A percentile compares a stretch with the other conserved stretches of the same genome.
These are phyloP conservation scores for Choiromyces venosus DNA, from an alignment of 495 filamentous ascomycete genomes.

Conservation along the genomic window DNA sequence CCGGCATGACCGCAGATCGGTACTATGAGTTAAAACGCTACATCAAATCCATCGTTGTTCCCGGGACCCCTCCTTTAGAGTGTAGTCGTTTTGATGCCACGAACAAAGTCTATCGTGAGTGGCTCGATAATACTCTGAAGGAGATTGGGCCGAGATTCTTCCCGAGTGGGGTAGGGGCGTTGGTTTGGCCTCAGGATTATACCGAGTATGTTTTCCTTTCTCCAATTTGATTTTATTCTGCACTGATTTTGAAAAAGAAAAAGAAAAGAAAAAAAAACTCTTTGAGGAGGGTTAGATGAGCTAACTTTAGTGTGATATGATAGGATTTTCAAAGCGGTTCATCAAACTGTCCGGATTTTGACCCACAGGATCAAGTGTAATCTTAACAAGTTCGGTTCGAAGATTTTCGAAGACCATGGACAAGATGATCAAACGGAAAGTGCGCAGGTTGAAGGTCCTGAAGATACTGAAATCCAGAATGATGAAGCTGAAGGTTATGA, in stretches of 20 bases:
- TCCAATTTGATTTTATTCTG: too few relatives aligned
- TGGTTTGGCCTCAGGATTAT: not conserved
- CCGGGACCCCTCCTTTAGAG: not conserved
- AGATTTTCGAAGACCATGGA: too few relatives aligned
- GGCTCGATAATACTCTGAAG: not conserved
- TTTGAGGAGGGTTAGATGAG: not conserved
- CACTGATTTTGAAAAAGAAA: too few relatives aligned
- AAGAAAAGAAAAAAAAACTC: too few relatives aligned
- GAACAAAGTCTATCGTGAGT: not conserved
- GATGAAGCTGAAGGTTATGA: not conserved
- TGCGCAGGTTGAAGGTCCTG: too few relatives aligned
- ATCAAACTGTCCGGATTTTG: not conserved
- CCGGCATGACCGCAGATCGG: not conserved
- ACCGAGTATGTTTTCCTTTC: not conserved
- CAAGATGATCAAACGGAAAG: too few relatives aligned
- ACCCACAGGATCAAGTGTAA: not conserved
- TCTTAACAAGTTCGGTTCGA: too few relatives aligned
- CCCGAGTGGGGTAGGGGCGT: not conserved
- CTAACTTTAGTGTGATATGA: not conserved
- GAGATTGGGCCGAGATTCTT: not conserved
- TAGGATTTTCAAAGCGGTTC: not conserved
- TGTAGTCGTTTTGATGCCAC: not conserved
- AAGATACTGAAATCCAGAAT: too few relatives aligned
- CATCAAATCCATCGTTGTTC: not conserved
- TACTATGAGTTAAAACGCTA: not conserved